A percentile compares a stretch with the other conserved stretches of the same genome.
These are phyloP conservation scores for Gossypium lobatum DNA, from an alignment of 441 rosid genomes.

Conservation along the genomic window DNA sequence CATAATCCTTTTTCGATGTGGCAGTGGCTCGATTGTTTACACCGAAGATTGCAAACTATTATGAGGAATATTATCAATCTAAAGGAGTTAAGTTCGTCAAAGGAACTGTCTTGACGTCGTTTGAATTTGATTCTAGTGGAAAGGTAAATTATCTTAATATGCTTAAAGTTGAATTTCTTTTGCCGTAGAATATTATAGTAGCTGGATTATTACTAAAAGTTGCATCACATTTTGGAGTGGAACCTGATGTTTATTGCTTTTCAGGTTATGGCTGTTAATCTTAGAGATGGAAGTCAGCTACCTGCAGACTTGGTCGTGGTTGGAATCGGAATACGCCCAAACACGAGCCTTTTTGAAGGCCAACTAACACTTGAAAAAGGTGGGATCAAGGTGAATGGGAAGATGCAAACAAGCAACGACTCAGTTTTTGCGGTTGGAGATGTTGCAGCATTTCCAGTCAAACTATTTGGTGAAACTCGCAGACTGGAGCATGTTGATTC, in stretches of 20 bases:
- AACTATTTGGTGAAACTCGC: conserved; percentile 65
- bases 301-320: conserved; percentile 82
- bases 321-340: conserved; percentile 90
- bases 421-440: conserved; percentile 90
- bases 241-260: conserved; percentile 13
- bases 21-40: conserved; percentile 93
- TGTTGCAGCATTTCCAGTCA: conserved; percentile 87
- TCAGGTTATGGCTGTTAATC: conserved; percentile 79
- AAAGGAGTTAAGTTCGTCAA: conserved; percentile 84
- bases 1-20: conserved; percentile 13
- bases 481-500: conserved; percentile 96
- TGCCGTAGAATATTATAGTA: not conserved
- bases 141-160: conserved; percentile 38
- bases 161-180: not conserved
- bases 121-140: conserved; percentile 59
- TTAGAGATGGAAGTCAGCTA: conserved; percentile 66
- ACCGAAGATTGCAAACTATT: conserved; percentile 73
- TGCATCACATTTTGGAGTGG: not conserved
- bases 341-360: conserved; percentile 89
- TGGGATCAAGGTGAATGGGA: conserved; percentile 81
- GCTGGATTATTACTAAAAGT: not conserved
- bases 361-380: conserved; percentile 86
- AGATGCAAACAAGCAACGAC: conserved; percentile 74
- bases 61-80: conserved; percentile 71
- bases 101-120: conserved; percentile 85